Evolutionary conservation across 148 eudicot genomes (phyloP).

Genomic region (Diospyros kaki): DNA sequence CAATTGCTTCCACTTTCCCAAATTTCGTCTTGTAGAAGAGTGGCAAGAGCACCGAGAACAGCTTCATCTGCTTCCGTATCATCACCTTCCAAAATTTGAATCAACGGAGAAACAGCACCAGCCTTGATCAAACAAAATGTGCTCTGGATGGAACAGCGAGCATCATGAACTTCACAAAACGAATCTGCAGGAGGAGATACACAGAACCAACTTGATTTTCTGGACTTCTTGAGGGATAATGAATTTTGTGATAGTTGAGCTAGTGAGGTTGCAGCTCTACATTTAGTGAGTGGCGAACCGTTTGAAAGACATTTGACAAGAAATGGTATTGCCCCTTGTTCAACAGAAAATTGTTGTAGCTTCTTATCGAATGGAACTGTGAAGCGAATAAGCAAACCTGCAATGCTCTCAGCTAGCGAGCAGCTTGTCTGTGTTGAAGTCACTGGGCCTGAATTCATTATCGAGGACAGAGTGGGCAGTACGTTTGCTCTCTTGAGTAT

Average conservation of each 20-base stretch:
- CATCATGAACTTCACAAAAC: slow-evolving; percentile 58
- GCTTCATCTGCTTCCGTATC: slow-evolving; percentile 78
- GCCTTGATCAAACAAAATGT: slow-evolving; percentile 79
- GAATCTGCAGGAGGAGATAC: slow-evolving; percentile 37
- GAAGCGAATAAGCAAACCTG: slow-evolving; percentile 56
- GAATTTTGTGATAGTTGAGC: slow-evolving; percentile 67
- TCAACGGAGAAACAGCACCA: slow-evolving; percentile 46
- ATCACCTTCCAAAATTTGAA: slow-evolving; percentile 43
- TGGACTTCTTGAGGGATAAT: slow-evolving; percentile 28
- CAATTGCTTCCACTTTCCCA: slow-evolving; percentile 67
- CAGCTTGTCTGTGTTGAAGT: slow-evolving; percentile 23
- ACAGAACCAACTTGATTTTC: slow-evolving; percentile 52
- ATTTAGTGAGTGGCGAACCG: slow-evolving; percentile 47
- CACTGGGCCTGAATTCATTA: slow-evolving; percentile 30
- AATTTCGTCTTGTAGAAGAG: slow-evolving; percentile 53
- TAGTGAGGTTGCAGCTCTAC: slow-evolving; percentile 63
- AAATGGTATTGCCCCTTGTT: slow-evolving; percentile 49
- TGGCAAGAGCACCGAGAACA: slow-evolving; percentile 45
- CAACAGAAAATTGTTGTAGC: slow-evolving; percentile 54
- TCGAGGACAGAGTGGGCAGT: slow-evolving; percentile 45
- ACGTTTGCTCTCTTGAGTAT: slow-evolving; percentile 53
- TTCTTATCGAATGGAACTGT: slow-evolving; percentile 64
- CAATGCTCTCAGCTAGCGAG: slow-evolving; percentile 49
- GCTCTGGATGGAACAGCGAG: slow-evolving; percentile 45
- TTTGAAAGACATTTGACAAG: slow-evolving; percentile 54